Evolutionary conservation across 2,329 filamentous ascomycete species (phyloP), one percentile per base, ranked within the genome.

Genomic region (Sporothrix protearum): DNA sequence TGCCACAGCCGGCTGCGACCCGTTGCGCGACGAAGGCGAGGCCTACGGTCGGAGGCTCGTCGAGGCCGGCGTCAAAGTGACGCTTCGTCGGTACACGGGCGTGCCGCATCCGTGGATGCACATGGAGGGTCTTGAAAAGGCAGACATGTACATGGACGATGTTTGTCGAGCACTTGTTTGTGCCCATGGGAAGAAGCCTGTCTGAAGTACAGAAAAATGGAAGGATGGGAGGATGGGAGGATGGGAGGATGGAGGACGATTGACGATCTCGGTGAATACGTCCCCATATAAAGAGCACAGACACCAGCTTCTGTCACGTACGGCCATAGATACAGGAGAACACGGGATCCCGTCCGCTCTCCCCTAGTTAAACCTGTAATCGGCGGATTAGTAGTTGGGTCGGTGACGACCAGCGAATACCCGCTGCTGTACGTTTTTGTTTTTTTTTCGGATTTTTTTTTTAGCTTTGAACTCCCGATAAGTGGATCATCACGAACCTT

Each of bases 1-100:
- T 16, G 30, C 30, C 5, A 73, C 71, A 4, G 69, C 69, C 19
- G 68, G 53, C 42, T 9, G 6, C 19, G 71, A 73, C 28, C 42
- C 30, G 19, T 25, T 73, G 45, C 68, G 71, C 19, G 71, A 73
- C 55, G 71, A 73, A 42, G 71, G 71, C n/a, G 71, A 73, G 64
- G 63, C 63, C 5, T 73, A 73, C 49, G 71, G 49, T 12, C 45
- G 28, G 10, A 53, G 39, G 45, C 55, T 73, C 30, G 36, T 73
- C n/a, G 63, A 36, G 8, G 68, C 33, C 5, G 71, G 71, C 25
- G 33, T 33, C 45, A 28, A 53, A 12, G 63, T 67, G 25, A 10
- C 5, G 2, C 19, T 67, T 8, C 30, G 22, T 14, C 42, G 63
- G 22, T 67, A 67, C 16, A 25, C n/a, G 14, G 63, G 63, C 14